Conservation (phyloP, 108 stramenopile genomes). For the Skeletonema tropicum region DNA sequence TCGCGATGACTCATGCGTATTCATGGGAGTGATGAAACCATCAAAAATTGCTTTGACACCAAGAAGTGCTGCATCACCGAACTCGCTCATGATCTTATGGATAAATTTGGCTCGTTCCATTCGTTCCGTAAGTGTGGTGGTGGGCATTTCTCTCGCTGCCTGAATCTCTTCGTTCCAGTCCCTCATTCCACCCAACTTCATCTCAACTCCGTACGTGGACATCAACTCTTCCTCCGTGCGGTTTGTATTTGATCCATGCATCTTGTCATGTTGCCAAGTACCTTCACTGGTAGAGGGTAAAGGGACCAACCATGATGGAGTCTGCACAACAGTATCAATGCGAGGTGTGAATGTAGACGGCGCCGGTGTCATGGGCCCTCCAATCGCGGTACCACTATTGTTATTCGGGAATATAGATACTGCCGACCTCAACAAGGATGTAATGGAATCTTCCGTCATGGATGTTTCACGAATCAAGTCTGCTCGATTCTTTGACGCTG, state of each 20-base stretch:
- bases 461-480: slow-evolving; percentile 37
- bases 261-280: slow-evolving; percentile 29
- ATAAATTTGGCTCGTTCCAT: slow-evolving; percentile 85
- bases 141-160: slow-evolving; percentile 83
- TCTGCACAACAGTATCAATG: slow-evolving; percentile 66
- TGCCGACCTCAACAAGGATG: slow-evolving; percentile 34
- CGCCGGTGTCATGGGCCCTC: slow-evolving; percentile 22
- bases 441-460: slow-evolving; percentile 28
- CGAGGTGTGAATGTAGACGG: slow-evolving; percentile 46
- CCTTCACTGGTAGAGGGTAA: slow-evolving; percentile 41
- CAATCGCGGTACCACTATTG: slow-evolving; percentile 52
- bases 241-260: slow-evolving; percentile 62
- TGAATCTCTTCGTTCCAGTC: slow-evolving; percentile 99
- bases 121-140: slow-evolving; percentile 62
- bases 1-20: slow-evolving; percentile 86
- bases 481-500: slow-evolving; percentile 59
- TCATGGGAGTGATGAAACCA: slow-evolving; percentile 91
- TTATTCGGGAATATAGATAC: slow-evolving; percentile 36
- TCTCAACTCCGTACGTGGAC: slow-evolving; percentile 84
- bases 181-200: slow-evolving; percentile 75
- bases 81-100: slow-evolving; percentile 89
- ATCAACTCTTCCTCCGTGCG: slow-evolving; percentile 82
- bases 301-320: slow-evolving; percentile 79
- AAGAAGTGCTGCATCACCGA: slow-evolving; percentile 84
- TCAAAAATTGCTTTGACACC: slow-evolving; percentile 87